Evolutionary conservation across 768 basidiomycete species (phyloP).

Genomic region (Amanita brunnescens): DNA sequence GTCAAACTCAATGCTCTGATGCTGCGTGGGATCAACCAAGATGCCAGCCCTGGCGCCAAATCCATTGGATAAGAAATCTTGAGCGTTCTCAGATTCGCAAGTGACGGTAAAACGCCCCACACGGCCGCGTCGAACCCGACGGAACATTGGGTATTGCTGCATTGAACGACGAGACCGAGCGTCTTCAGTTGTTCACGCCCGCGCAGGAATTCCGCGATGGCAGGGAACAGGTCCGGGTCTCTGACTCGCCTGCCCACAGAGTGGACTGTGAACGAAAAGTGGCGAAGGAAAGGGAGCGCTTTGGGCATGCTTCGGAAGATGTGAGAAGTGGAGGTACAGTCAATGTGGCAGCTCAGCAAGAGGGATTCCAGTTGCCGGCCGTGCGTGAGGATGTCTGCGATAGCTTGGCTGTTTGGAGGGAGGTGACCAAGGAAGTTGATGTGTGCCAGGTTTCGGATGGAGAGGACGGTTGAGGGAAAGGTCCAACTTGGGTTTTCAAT

Average conservation of each 20-base stretch:
- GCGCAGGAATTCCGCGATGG: conserved; percentile 58
- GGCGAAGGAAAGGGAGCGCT: conserved; percentile 52
- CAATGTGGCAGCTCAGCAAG: conserved; percentile 44
- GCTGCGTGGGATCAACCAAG: conserved; percentile 56
- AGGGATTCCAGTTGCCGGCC: conserved; percentile 60
- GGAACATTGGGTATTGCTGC: conserved; percentile 34
- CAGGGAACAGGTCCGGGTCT: conserved; percentile 61
- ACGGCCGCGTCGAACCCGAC: conserved; percentile 62
- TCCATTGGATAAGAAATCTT: conserved; percentile 58
- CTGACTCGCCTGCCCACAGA: conserved; percentile 31
- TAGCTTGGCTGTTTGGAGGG: conserved; percentile 37
- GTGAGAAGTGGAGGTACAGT: conserved; percentile 39
- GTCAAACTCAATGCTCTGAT: conserved; percentile 40
- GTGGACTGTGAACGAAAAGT: conserved; percentile 51
- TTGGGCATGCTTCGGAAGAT: conserved; percentile 34
- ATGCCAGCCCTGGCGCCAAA: conserved; percentile 51
- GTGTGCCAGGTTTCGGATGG: conserved; percentile 54
- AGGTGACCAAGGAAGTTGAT: conserved; percentile 55
- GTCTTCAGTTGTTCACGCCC: conserved; percentile 43
- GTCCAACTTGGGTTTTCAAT: conserved; percentile 48
- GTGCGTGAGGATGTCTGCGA: conserved; percentile 50
- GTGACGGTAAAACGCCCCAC: conserved; percentile 61
- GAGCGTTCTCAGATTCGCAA: conserved; percentile 43
- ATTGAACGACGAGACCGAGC: conserved; percentile 40
- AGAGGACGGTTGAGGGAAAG: conserved; percentile 45